Evolutionary conservation across 2,329 filamentous ascomycete genomes (phyloP), one percentile per base, ranked within the genome.

Genomic region (Alternaria alternata): DNA sequence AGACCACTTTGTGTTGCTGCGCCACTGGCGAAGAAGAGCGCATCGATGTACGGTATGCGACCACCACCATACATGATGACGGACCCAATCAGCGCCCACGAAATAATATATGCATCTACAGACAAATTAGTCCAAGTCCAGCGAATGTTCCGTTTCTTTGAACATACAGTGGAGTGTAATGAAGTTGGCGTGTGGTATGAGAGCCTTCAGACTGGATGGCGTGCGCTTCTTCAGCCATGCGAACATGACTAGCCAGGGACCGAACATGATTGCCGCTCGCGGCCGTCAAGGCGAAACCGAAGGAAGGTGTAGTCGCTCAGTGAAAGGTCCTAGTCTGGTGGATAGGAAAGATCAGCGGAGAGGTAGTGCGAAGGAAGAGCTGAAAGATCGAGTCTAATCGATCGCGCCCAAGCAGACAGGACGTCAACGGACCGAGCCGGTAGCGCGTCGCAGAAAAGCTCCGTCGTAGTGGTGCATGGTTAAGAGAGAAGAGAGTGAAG

Each of bases 1-100:
- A 99, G 82, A 1, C 95, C 95, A 64, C 93, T 96, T 79, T 99
- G 95, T 0, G 94, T 98, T 64, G 93, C 90, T 58, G 91, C 84
- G 51, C 95, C 94, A 54, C 88, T 89, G n/a, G 91, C 87, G 70
- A 97, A 92, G 83, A 96, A 92, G 16, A 99, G 85, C 3, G 93
- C 89, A 82, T 99, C 94, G 69, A 95, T 91, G 73, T 96, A 99
- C 2, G 78, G 64, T 59, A 97, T 77, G 16, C 87, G 80, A 26
- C 87, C 86, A 4, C 81, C 82, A 18, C 85, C 86, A 69, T 88
- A 97, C 18, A 99, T 78, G 51, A 96, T 83, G 65, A 97, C 81
- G 0, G 94, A 97, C 16, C 88, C 89, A 47, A 94, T 52, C 2
- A 99, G 82, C 5, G 87, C 84, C 78, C 91, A 87, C 61, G 86